Percentiles rank a stretch among this genome's conserved stretches.
Conservation (phyloP, 2,329 filamentous ascomycete species). For the Xylaria sp. region DNA sequence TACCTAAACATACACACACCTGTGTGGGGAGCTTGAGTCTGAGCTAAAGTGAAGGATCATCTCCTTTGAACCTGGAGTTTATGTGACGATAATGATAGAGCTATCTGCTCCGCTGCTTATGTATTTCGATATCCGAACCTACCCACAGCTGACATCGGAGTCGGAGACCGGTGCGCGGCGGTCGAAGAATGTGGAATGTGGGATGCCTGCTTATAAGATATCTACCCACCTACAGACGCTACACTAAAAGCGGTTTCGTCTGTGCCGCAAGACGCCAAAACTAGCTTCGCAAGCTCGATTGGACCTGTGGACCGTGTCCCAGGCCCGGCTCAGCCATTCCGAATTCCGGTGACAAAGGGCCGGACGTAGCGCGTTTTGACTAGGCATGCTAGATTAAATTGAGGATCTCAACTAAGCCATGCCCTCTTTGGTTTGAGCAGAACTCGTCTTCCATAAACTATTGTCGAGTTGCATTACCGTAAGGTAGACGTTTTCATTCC, state of each 20-base stretch:
- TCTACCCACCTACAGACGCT: slow-evolving; percentile 14
- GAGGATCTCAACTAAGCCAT: background rate
- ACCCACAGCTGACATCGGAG: background rate
- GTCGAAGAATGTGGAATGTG: slow-evolving; percentile 5
- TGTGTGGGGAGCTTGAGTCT: no score
- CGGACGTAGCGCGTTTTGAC: slow-evolving; percentile 5
- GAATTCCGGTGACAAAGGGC: slow-evolving; percentile 31
- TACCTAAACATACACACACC: background rate
- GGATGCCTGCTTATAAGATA: slow-evolving; percentile 11
- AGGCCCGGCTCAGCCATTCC: slow-evolving; percentile 34
- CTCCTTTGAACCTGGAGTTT: background rate
- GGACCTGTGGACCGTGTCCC: slow-evolving; percentile 22
- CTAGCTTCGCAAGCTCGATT: slow-evolving; percentile 26
- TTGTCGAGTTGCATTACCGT: background rate
- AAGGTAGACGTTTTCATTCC: background rate
- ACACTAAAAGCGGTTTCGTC: slow-evolving; percentile 27
- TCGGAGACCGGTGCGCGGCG: slow-evolving; percentile 30
- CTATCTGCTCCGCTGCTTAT: background rate
- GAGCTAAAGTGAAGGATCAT: no score
- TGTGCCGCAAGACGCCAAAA: slow-evolving; percentile 25
- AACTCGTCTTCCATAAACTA: background rate
- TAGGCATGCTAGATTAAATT: background rate
- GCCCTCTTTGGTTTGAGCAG: background rate
- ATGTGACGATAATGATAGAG: slow-evolving; percentile 5
- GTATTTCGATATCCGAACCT: slow-evolving; percentile 18